Evolutionary conservation across 139 green algal genomes (phyloP).

Genomic region (Chlamydomonas urium): DNA sequence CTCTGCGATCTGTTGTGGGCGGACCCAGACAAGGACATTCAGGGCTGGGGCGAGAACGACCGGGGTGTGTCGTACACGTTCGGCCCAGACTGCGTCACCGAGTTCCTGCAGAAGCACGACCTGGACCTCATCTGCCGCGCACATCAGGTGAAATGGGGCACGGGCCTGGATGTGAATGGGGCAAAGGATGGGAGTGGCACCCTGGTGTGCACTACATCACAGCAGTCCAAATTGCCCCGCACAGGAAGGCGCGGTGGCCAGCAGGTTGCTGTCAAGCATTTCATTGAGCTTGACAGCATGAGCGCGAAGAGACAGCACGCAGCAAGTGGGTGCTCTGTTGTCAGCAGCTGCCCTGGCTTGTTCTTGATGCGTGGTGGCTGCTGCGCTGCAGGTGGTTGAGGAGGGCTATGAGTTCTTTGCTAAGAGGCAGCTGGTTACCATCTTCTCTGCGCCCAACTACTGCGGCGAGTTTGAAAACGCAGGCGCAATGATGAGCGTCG

Average conservation of each 20-base stretch:
- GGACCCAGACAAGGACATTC: constrained; percentile 98
- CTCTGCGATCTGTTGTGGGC: constrained; percentile 99
- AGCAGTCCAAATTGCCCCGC: too few relatives aligned
- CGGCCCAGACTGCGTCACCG: constrained; percentile 87
- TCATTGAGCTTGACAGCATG: too few relatives aligned
- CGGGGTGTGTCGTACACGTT: constrained; percentile 99
- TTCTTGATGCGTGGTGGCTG: too few relatives aligned
- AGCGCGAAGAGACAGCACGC: too few relatives aligned
- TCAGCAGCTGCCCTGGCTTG: too few relatives aligned
- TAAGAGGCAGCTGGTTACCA: constrained; percentile 96
- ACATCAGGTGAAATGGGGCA: constrained; percentile 95
- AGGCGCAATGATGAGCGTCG: constrained; percentile 99
- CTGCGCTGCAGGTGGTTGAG: constrained; percentile 82
- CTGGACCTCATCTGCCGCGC: constrained; percentile 95
- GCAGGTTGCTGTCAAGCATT: too few relatives aligned
- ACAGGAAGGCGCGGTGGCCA: too few relatives aligned
- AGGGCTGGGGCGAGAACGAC: constrained; percentile 98
- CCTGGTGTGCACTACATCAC: too few relatives aligned
- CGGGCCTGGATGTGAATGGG: too few relatives aligned
- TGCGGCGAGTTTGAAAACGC: constrained; percentile 99
- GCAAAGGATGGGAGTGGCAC: too few relatives aligned
- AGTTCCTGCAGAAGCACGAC: constrained; percentile 96
- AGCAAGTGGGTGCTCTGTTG: too few relatives aligned
- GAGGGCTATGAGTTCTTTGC: constrained; percentile 99
- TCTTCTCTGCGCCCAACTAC: constrained; percentile 99